A percentile compares a stretch with the other conserved stretches of the same genome.
These are phyloP conservation scores for Geranium incanum DNA, from an alignment of 441 rosid species.

Conservation along the genomic window DNA sequence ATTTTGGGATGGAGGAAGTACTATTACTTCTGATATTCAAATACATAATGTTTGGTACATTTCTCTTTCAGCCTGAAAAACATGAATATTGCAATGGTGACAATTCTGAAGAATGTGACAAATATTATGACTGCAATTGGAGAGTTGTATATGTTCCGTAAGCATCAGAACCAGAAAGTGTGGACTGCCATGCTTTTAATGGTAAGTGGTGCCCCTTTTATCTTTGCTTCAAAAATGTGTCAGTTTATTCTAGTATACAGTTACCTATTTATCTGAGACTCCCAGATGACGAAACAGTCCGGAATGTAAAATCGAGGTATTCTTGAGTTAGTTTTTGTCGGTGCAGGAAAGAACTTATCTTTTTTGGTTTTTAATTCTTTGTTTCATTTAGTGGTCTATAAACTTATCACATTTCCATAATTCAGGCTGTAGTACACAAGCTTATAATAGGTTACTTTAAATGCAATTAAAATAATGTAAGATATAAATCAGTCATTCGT, in stretches of 20 bases:
- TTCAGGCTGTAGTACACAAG: too few species aligned
- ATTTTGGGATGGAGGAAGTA: background rate
- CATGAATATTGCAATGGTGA: conserved; percentile 93
- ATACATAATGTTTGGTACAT: conserved; percentile 13
- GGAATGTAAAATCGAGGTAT: too few species aligned
- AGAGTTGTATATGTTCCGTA: conserved; percentile 68
- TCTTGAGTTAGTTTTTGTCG: too few species aligned
- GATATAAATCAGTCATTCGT: background rate
- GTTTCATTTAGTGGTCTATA: background rate
- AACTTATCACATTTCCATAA: background rate
- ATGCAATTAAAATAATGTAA: background rate
- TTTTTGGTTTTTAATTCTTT: background rate
- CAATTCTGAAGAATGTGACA: conserved; percentile 83
- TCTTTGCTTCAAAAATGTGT: background rate
- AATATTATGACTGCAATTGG: conserved; percentile 86
- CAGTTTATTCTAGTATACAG: background rate
- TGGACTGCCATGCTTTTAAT: conserved; percentile 91
- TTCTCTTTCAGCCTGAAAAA: conserved; percentile 64
- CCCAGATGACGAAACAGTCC: too few species aligned
- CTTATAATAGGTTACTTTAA: background rate
- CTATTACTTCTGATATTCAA: background rate
- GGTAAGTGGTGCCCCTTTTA: conserved; percentile 35
- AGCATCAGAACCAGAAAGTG: conserved; percentile 79
- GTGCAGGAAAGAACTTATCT: too few species aligned
- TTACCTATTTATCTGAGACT: too few species aligned